Evolutionary conservation across 1,284 basidiomycete genomes (phyloP), one percentile per base, ranked within the genome.

Genomic region (Ustilago shanxiensis): DNA sequence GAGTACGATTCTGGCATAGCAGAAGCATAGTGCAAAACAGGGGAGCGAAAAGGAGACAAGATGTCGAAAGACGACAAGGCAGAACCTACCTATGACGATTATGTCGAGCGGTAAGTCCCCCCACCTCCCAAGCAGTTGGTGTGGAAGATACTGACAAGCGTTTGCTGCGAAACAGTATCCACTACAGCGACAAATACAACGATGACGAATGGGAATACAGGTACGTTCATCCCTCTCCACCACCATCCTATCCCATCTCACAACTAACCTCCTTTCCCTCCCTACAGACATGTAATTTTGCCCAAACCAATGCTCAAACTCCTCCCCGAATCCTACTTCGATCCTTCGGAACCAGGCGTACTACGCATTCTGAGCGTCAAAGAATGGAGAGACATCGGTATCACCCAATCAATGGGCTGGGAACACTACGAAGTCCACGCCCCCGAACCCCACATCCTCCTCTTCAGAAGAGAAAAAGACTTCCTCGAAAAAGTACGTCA

Each of bases 331-430:
- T 60, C 56, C 51, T 89, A 87, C 77, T 93, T 91, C 80, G 88
- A 89, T 41, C 86, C 87, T 1, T 92, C 95, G 79, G 90, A 93
- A 73, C 89, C 90, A 31, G 93, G 93, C 7, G 91, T 92, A 6
- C 89, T 98, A 66, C 90, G 95, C 9, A 90, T 98, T 60, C 88
- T 98, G 60, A 88, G 90, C 4, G 95, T 98, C 86, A 87, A 90
- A 47, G 95, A 98, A 87, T 98, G 95, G 95, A 89, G 95, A 84
- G 93, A 93, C 0, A 95, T 98, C 69, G 95, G 95, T 13, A 97
- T 97, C 83, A 94, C 93, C 33, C 95, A 98, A 87, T 95, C 93
- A 87, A 88, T 96, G 55, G 95, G 95, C 11, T 98, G 95, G 95
- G 93, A 95, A 85, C 95, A 98, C 83, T 98, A 97, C 82, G 95